A percentile compares a stretch with the other conserved stretches of the same genome.
These are phyloP conservation scores for Fusarium torulosum DNA, from an alignment of 2,329 filamentous ascomycete species.

Conservation along the genomic window DNA sequence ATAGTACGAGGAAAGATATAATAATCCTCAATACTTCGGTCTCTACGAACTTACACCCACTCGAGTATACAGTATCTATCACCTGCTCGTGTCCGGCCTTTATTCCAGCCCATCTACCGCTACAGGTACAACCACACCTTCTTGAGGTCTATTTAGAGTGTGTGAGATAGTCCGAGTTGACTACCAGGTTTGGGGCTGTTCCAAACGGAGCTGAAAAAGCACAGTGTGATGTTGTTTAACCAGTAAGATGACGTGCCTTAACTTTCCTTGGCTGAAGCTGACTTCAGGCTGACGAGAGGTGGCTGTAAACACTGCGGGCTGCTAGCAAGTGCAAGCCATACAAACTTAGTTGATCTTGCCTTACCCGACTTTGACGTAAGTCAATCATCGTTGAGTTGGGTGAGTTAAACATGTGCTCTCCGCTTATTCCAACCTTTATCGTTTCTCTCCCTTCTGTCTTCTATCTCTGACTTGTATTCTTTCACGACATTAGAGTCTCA, in stretches of 20 bases:
- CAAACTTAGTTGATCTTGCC: constrained; percentile 24
- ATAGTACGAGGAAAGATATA: background rate
- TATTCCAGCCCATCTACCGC: background rate
- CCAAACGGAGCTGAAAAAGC: constrained; percentile 7
- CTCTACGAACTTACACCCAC: background rate
- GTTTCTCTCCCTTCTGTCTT: background rate
- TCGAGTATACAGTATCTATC: background rate
- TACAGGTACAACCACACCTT: constrained; percentile 40
- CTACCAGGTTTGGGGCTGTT: background rate
- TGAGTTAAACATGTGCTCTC: constrained; percentile 6
- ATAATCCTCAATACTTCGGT: background rate
- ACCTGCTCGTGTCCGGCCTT: background rate
- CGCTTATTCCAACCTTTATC: background rate
- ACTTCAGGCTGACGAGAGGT: constrained; percentile 43
- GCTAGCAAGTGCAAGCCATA: constrained; percentile 16
- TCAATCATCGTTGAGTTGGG: constrained; percentile 8
- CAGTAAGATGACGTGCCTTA: constrained; percentile 28
- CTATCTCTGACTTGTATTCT: background rate
- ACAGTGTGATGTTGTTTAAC: constrained; percentile 24
- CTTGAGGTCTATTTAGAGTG: constrained; percentile 10
- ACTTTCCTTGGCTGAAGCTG: constrained; percentile 30
- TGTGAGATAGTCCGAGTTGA: constrained; percentile 1
- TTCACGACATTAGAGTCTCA: background rate
- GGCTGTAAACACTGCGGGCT: constrained; percentile 16
- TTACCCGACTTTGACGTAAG: constrained; percentile 12